Conservation (phyloP, 495 filamentous ascomycete genomes). For the Penicillium desertorum region DNA sequence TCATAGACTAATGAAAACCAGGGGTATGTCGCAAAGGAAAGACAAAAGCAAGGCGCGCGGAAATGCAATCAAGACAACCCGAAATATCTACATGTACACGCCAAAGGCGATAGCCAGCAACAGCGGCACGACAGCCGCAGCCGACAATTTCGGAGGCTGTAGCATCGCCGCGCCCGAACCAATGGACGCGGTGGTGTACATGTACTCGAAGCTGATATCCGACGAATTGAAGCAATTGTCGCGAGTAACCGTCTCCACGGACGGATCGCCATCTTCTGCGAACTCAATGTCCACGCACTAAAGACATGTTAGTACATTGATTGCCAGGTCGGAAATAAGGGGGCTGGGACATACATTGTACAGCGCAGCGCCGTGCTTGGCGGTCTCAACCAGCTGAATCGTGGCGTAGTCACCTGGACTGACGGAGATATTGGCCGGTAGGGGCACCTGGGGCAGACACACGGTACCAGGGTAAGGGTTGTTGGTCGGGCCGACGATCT, state of each 20-base stretch:
- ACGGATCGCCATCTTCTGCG: constrained; percentile 63
- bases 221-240: constrained; percentile 84
- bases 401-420: constrained; percentile 87
- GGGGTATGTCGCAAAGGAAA: constrained; percentile 25
- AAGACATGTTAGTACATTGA: constrained; percentile 17
- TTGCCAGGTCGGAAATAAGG: not conserved
- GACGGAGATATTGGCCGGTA: constrained; percentile 70
- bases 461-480: constrained; percentile 81
- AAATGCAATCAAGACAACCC: constrained; percentile 21
- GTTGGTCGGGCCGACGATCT: constrained; percentile 79
- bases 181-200: constrained; percentile 67
- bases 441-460: constrained; percentile 87
- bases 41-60: constrained; percentile 16
- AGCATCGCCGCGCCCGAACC: constrained; percentile 42
- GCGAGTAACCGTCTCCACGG: constrained; percentile 65
- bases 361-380: constrained; percentile 83
- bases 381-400: constrained; percentile 88
- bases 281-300: constrained; percentile 93
- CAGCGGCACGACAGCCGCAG: constrained; percentile 24
- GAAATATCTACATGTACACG: constrained; percentile 28
- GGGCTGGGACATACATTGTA: constrained; percentile 71
- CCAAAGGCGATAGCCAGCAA: constrained; percentile 26
- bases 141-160: constrained; percentile 16
- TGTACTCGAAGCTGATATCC: constrained; percentile 68
- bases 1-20: constrained; percentile 13